phyloP scores from a whole-genome alignment of 2,329 filamentous ascomycete genomes.

The Periconia sp. region DNA sequence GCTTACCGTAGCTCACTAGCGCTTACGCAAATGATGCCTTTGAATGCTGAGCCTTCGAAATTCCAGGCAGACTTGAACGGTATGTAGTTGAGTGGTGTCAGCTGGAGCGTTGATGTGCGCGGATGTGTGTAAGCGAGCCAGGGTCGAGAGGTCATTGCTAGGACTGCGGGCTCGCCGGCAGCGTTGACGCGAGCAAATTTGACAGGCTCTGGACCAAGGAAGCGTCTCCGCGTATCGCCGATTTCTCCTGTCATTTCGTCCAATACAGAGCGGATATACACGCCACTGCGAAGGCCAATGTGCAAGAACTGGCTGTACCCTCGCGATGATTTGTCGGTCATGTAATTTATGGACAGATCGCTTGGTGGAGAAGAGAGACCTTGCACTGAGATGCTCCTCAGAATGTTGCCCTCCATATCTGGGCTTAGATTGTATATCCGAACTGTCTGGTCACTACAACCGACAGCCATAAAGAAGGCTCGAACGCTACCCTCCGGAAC shows the following conservation, averaged over 20 bases:
- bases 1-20: slow-evolving; percentile 83
- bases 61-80: slow-evolving; percentile 94
- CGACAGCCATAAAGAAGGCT: slow-evolving; percentile 93
- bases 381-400: slow-evolving; percentile 94
- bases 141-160: slow-evolving; percentile 90
- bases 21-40: slow-evolving; percentile 94
- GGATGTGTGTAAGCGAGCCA: slow-evolving; percentile 95
- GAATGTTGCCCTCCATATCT: slow-evolving; percentile 69
- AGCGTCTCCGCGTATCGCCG: slow-evolving; percentile 92
- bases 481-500: slow-evolving; percentile 88
- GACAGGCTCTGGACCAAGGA: slow-evolving; percentile 88
- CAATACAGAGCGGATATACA: slow-evolving; percentile 92
- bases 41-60: slow-evolving; percentile 93
- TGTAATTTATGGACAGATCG: slow-evolving; percentile 87
- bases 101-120: slow-evolving; percentile 84
- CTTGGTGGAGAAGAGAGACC: slow-evolving; percentile 90
- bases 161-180: slow-evolving; percentile 80
- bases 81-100: slow-evolving; percentile 89
- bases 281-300: slow-evolving; percentile 92
- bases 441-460: slow-evolving; percentile 95
- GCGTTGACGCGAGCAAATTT: slow-evolving; percentile 92
- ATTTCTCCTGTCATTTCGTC: slow-evolving; percentile 96
- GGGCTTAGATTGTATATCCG: slow-evolving; percentile 89
- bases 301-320: slow-evolving; percentile 91
- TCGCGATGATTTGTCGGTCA: slow-evolving; percentile 91